Evolutionary conservation across 768 basidiomycete species (phyloP).

Genomic region (Clitopilus hobsonii): DNA sequence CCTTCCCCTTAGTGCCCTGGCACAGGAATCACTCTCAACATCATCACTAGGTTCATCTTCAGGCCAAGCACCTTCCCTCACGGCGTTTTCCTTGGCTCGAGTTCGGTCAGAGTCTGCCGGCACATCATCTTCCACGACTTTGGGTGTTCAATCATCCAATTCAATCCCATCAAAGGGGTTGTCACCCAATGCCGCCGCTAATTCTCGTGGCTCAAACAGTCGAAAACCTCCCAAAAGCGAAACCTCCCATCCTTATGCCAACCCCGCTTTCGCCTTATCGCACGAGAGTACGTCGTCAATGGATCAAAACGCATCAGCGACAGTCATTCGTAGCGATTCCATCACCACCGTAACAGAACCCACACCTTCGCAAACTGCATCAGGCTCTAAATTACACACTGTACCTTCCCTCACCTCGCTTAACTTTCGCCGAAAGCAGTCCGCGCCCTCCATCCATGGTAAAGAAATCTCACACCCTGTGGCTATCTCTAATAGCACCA

Average conservation of each 20-base stretch:
- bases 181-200: slow-evolving; percentile 6
- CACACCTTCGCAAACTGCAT: slow-evolving; percentile 19
- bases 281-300: slow-evolving; percentile 25
- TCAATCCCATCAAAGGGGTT: not conserved
- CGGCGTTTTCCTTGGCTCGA: slow-evolving; percentile 40
- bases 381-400: slow-evolving; percentile 29
- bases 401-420: slow-evolving; percentile 28
- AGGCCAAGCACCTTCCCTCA: slow-evolving; percentile 29
- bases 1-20: slow-evolving; percentile 46
- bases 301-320: slow-evolving; percentile 17
- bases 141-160: slow-evolving; percentile 20
- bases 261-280: slow-evolving; percentile 58
- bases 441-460: slow-evolving; percentile 34
- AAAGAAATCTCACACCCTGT: slow-evolving; percentile 58
- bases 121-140: slow-evolving; percentile 25
- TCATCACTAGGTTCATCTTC: slow-evolving; percentile 40
- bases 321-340: slow-evolving; percentile 45
- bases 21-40: slow-evolving; percentile 58
- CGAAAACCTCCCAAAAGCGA: slow-evolving; percentile 27
- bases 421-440: slow-evolving; percentile 17
- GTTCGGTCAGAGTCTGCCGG: slow-evolving; percentile 28
- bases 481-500: slow-evolving; percentile 27
- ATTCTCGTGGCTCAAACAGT: slow-evolving; percentile 13
- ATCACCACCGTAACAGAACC: slow-evolving; percentile 46
- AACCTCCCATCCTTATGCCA: slow-evolving; percentile 72